Evolutionary conservation across 371 early-diverging fungal genomes (phyloP).

Genomic region (Mortierella sp.): DNA sequence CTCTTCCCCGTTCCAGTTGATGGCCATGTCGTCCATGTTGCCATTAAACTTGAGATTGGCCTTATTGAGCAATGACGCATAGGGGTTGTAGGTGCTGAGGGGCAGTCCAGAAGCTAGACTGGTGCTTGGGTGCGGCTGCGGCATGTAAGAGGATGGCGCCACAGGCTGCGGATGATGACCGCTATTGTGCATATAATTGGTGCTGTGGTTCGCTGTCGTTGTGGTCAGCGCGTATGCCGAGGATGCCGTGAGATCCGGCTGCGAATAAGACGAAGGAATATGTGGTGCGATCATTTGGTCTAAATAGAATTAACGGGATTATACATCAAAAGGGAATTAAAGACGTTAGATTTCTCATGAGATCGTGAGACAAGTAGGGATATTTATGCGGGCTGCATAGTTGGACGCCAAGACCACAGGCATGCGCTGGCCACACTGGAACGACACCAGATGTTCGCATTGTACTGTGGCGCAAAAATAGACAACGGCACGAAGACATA

Average conservation of each 20-base stretch:
- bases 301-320: too few species aligned
- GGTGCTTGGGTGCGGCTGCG: conserved; percentile 45
- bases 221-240: conserved; percentile 35
- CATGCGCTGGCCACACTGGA: too few species aligned
- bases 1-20: conserved; percentile 73
- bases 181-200: conserved; percentile 23
- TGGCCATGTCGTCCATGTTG: conserved; percentile 70
- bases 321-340: conserved; percentile 12
- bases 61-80: conserved; percentile 74
- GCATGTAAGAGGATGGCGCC: conserved; percentile 38
- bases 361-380: too few species aligned
- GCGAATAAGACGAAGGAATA: conserved; percentile 26
- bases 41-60: conserved; percentile 75
- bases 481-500: conserved; percentile 6
- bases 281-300: conserved; percentile 48
- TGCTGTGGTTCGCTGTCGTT: conserved; percentile 13
- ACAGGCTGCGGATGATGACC: conserved; percentile 32
- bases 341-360: conserved; percentile 7
- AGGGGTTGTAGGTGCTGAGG: conserved; percentile 60
- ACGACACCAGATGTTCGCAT: too few species aligned
- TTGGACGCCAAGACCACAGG: too few species aligned
- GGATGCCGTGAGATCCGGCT: conserved; percentile 18
- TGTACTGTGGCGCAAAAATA: conserved; percentile 11
- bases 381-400: too few species aligned
- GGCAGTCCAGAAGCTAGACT: conserved; percentile 25